Evolutionary conservation across 805 yeast species (phyloP), one percentile per base, ranked within the genome.

Genomic region (Sungouiozyma ichnusensis): DNA sequence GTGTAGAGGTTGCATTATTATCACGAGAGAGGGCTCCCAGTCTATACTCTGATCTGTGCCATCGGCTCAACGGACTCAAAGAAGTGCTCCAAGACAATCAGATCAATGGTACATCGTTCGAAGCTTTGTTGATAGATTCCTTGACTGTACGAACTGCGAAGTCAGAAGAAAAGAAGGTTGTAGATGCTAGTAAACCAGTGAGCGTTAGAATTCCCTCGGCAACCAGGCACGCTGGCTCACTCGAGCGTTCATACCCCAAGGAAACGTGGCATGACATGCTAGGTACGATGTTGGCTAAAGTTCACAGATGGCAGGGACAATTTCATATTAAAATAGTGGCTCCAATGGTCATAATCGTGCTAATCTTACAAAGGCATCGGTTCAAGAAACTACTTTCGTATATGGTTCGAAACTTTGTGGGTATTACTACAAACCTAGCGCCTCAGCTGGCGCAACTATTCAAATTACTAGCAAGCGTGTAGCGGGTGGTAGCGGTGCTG

Each of bases 31-130:
- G 40, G 16, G 40, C 50, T 2, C n/a, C 35, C 4, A 24, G 46
- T 13, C 41, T 52, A 36, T 55, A 50, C 41, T 35, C 39, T 19
- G 42, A 40, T 24, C 41, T 55, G 3, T 50, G 52, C 31, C 43
- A 47, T 29, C 29, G 34, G 2, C 39, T 37, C 8, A 51, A 54
- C 17, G 36, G 20, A n/a, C 41, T 53, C 15, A 35, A 46, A 6
- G 36, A 42, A 31, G 13, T 41, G 19, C n/a, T 41, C 35, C 16
- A 41, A 36, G 20, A 33, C 14, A 9, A 34, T 24, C 17, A 33
- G 15, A 8, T 18, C 20, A 29, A 35, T 24, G 48, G 43, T 1
- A 43, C 13, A 11, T 42, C 48, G 4, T 20, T 41, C 8, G 49
- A 50, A 34, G 29, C 39, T 16, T 34, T 36, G 18, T 40, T 50